These are phyloP conservation scores for Combretum micranthum DNA, from an alignment of 345 rosid species.

Conservation along the genomic window DNA sequence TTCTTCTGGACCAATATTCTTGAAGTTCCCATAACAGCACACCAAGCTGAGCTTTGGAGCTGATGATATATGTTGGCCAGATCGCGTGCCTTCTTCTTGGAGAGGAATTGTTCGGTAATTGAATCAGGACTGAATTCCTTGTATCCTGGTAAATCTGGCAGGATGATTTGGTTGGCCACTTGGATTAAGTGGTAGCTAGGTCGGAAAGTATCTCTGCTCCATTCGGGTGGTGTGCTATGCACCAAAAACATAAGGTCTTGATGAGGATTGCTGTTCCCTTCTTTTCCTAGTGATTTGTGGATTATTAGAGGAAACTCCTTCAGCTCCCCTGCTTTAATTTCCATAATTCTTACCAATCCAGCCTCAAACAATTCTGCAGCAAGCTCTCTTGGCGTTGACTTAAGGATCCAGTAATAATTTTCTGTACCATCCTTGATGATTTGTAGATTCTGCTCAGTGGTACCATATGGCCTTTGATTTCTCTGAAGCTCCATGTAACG, in stretches of 20 bases:
- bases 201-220: neutral
- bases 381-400: neutral
- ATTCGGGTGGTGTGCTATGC: constrained; percentile 2
- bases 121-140: neutral
- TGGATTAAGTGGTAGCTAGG: neutral
- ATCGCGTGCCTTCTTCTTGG: neutral
- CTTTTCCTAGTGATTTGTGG: neutral
- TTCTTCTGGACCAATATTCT: constrained; percentile 2
- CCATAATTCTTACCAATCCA: constrained; percentile 5
- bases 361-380: constrained; percentile 3
- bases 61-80: constrained; percentile 2
- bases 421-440: constrained; percentile 1
- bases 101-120: neutral
- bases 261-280: neutral
- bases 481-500: neutral
- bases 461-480: neutral
- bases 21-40: neutral
- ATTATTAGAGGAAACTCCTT: constrained; percentile 1
- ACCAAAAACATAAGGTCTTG: constrained; percentile 1
- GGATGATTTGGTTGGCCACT: too few species aligned
- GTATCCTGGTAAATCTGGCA: neutral
- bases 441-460: neutral
- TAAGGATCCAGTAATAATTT: neutral
- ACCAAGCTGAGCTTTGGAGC: constrained; percentile 3
- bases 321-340: constrained; percentile 1